These are phyloP conservation scores for Primulina eburnea DNA, from an alignment of 257 asterid species.

Conservation along the genomic window DNA sequence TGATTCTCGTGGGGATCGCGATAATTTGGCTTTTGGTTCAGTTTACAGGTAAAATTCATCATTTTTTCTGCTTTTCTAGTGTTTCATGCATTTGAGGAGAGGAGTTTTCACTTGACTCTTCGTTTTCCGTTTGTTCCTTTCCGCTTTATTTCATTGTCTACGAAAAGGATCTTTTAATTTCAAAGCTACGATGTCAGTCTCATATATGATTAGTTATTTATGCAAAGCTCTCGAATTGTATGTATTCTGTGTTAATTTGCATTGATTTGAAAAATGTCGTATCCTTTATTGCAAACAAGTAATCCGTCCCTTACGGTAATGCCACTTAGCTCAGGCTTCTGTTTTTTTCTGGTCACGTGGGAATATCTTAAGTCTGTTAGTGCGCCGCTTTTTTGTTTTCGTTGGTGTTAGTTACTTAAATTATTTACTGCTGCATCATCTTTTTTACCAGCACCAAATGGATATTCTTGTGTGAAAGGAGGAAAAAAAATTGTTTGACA, in stretches of 20 bases:
- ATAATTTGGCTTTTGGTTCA: conserved; percentile 79
- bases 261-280: background rate
- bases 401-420: background rate
- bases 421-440: background rate
- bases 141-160: background rate
- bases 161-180: conserved; percentile 4
- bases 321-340: background rate
- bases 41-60: conserved; percentile 57
- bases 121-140: conserved; percentile 17
- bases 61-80: background rate
- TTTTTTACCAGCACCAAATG: background rate
- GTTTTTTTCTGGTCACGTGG: no score
- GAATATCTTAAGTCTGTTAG: no score
- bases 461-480: background rate
- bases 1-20: conserved; percentile 90
- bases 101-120: background rate
- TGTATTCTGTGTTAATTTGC: background rate
- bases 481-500: background rate
- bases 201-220: background rate
- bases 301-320: background rate
- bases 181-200: background rate
- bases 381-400: no score
- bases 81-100: background rate
- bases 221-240: conserved; percentile 1
- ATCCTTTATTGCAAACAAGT: background rate